Base-by-base conservation (phyloP, 73 alveolate genomes). In the Paramecium tetraurelia region DNA sequence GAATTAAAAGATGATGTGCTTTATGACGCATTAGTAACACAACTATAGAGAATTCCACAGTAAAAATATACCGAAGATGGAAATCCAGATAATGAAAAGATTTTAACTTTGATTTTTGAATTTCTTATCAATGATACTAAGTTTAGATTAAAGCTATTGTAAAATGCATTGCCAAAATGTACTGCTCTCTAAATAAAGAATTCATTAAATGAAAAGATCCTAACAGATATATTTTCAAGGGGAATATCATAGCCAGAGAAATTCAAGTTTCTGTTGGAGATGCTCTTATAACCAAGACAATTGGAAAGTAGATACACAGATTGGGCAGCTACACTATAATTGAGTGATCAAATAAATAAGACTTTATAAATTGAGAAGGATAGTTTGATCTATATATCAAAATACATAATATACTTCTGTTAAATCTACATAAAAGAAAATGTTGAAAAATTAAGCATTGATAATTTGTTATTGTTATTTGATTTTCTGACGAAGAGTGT, bases 251-350 rank as follows among this genome's bases (percentile, higher is more conserved):
- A 80, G 0, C 75, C 75, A 43, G 70, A 80, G 7, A 80, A 80
- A 18, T 80, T 80, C 14, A 40, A 43, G 21, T 12, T 16, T 11
- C 10, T 80, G 8, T 80, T 80, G 18, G 90, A 80, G 6, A 2
- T 20, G 2, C 14, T 80, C 3, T 43, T 48, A 12, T 31, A 20
- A 41, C 76, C 72, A 4, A 40, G 46, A 20, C 7, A 43, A 18
- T 48, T 80, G 12, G 63, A 40, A 31, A 44, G 57, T 41, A 29
- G 57, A 27, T 80, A 43, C 46, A 44, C 57, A 18, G 90, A 80
- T 80, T 80, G 90, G 90, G 46, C 90, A 44, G 90, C 90, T 24
- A 21, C 57, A 11, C 90, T 31, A 8, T 80, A 2, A n/a, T 46
- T 80, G 7, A 24, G 21, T 44, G 70, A 80, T 8, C n/a, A 41